Evolutionary conservation across 257 asterid genomes (phyloP).

Genomic region (Capsicum rhomboideum): DNA sequence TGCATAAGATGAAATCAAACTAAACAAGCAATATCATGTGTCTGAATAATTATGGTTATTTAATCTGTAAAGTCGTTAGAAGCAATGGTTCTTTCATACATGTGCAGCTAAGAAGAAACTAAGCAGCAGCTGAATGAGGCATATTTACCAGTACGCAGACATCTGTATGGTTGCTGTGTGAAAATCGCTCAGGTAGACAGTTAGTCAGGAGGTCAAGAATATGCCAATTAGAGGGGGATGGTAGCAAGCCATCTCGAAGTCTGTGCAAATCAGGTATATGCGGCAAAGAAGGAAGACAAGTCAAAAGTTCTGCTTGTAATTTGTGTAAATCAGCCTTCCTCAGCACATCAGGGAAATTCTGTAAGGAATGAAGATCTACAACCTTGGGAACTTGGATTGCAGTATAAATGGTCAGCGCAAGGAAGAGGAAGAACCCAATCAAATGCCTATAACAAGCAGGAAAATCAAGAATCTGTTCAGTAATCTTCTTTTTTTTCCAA

Average conservation of each 20-base stretch:
- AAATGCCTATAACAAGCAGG: conserved; percentile 66
- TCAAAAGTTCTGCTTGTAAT: conserved; percentile 45
- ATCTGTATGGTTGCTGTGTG: conserved; percentile 55
- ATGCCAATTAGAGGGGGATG: conserved; percentile 70
- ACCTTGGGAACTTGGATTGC: conserved; percentile 69
- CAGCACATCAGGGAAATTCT: conserved; percentile 51
- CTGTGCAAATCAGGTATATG: conserved; percentile 68
- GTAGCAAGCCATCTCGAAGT: conserved; percentile 46
- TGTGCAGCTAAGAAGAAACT: not conserved
- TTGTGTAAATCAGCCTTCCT: conserved; percentile 75
- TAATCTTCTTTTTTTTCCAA: not conserved
- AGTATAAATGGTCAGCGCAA: conserved; percentile 79
- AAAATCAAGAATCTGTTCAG: not conserved
- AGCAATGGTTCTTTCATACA: not conserved
- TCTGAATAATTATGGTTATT: not conserved
- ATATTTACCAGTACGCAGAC: conserved; percentile 57
- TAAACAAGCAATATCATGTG: not conserved
- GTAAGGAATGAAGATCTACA: conserved; percentile 54
- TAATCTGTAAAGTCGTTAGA: not conserved
- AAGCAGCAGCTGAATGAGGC: not conserved
- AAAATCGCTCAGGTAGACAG: conserved; percentile 69
- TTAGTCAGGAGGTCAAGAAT: conserved; percentile 59
- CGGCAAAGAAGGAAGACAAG: conserved; percentile 76
- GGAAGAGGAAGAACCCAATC: conserved; percentile 96
- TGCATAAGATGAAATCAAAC: conserved; percentile 2